Base-by-base conservation (phyloP, 2,329 filamentous ascomycete species). In the Fusarium domesticum region DNA sequence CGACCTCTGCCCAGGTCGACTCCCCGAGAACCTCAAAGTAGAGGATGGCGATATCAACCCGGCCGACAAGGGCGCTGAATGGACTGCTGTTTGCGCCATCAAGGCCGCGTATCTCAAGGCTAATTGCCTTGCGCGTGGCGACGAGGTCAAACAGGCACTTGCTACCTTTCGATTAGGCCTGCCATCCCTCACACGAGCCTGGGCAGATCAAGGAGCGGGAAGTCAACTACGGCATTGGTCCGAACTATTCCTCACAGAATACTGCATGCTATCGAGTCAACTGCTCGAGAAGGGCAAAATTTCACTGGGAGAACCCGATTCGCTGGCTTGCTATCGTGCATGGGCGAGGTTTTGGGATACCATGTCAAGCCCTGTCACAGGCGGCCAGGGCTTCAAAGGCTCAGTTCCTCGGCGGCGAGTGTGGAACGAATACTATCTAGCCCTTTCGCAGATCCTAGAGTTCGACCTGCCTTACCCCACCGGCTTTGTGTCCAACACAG, bases 401-500 rank as follows among this genome's bases (percentile, higher is more conserved):
- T 68, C 78, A 8, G 75, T 84, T 15, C 76, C 80, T 20, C 74
- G 85, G 51, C 76, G 86, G 50, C 71, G 81, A 32, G 82, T 95
- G 35, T 96, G 91, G 91, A 83, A 80, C 57, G 81, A 88, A 50
- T 96, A 96, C 65, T 96, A 96, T 63, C 71, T 81, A 35, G 81
- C 86, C 1, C 70, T 96, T 15, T 95, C 90, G 2, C 75, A 74
- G n/a, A 80, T 95, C 28, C 67, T 96, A 6, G 83, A 85, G 56
- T 70, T 81, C 42, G 79, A 82, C 46, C 61, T 87, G 17, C 72
- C 82, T 0, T 87, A 82, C 40, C 74, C 79, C 1, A 71, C 73
- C 0, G 77, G 71, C 4, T 67, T 74, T 50, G 53, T 71, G 42
- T 59, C 64, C 51, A 60, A 68, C 35, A 61, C 65, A 28, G 58